Conservation (phyloP, 1,284 basidiomycete species). For the Peniophora sp. region DNA sequence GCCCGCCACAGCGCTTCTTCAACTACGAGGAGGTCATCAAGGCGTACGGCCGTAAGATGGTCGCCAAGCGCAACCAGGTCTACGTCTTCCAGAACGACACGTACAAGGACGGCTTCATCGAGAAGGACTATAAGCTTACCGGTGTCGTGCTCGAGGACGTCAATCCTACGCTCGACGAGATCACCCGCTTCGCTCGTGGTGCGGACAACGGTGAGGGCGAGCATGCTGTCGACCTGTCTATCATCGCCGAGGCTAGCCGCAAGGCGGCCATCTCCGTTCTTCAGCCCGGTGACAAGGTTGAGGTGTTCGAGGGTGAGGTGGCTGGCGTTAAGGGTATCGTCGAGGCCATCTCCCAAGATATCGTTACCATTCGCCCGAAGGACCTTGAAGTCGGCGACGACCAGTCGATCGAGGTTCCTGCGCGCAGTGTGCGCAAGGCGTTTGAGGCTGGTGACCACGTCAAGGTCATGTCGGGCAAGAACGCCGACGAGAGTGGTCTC, state of each 20-base stretch:
- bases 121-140: constrained; percentile 90
- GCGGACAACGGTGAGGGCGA: constrained; percentile 60
- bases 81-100: constrained; percentile 91
- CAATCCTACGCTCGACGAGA: constrained; percentile 93
- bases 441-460: constrained; percentile 98
- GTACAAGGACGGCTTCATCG: constrained; percentile 90
- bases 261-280: constrained; percentile 84
- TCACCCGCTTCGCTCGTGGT: constrained; percentile 79
- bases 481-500: constrained; percentile 92
- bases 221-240: constrained; percentile 63
- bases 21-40: constrained; percentile 90
- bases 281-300: constrained; percentile 97
- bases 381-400: constrained; percentile 58
- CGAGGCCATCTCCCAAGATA: constrained; percentile 82
- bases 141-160: constrained; percentile 84
- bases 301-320: constrained; percentile 97
- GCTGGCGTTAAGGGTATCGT: constrained; percentile 89
- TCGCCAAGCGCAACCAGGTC: constrained; percentile 63
- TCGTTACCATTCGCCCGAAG: constrained; percentile 79
- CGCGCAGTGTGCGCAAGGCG: constrained; percentile 85
- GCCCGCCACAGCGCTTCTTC: constrained; percentile 91
- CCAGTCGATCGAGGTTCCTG: constrained; percentile 82
- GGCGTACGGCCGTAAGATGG: constrained; percentile 75
- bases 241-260: constrained; percentile 83
- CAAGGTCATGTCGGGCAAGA: constrained; percentile 95